Conservation (phyloP, 495 filamentous ascomycete species). For the Aspergillus bridgeri region DNA sequence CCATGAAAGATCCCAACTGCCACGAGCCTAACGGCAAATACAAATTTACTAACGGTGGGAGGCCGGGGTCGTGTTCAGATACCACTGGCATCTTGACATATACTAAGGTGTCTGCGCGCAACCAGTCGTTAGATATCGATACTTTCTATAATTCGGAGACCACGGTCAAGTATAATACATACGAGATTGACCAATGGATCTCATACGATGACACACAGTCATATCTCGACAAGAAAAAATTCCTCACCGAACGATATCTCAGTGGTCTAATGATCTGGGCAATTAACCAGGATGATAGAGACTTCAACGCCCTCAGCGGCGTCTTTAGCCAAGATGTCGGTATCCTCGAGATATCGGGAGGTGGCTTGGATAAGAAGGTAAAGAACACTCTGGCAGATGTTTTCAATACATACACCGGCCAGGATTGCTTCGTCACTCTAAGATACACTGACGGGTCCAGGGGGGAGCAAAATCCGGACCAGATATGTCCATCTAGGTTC, state of each 20-base stretch:
- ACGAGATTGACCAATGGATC: slow-evolving; percentile 9
- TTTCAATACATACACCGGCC: slow-evolving; percentile 23
- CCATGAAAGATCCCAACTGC: neutral
- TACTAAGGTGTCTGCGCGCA: neutral
- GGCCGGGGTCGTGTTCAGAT: slow-evolving; percentile 1
- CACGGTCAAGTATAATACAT: slow-evolving; percentile 4
- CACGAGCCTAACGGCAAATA: neutral
- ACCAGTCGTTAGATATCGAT: neutral
- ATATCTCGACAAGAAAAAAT: no score
- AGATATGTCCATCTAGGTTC: slow-evolving; percentile 23
- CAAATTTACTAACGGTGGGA: neutral
- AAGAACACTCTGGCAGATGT: neutral
- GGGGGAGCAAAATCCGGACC: slow-evolving; percentile 13
- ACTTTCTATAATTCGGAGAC: no score
- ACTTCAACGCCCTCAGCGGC: slow-evolving; percentile 2
- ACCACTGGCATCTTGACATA: neutral
- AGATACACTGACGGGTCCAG: slow-evolving; percentile 21
- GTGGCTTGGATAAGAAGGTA: neutral
- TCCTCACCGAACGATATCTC: neutral
- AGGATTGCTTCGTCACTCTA: slow-evolving; percentile 27
- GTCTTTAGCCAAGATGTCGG: slow-evolving; percentile 3
- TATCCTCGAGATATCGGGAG: slow-evolving; percentile 1
- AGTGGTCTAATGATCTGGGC: slow-evolving; percentile 9
- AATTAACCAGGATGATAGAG: slow-evolving; percentile 4
- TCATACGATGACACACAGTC: slow-evolving; percentile 7